These are phyloP conservation scores for Ogataea pignaliae DNA, from an alignment of 805 yeast genomes.

Conservation along the genomic window DNA sequence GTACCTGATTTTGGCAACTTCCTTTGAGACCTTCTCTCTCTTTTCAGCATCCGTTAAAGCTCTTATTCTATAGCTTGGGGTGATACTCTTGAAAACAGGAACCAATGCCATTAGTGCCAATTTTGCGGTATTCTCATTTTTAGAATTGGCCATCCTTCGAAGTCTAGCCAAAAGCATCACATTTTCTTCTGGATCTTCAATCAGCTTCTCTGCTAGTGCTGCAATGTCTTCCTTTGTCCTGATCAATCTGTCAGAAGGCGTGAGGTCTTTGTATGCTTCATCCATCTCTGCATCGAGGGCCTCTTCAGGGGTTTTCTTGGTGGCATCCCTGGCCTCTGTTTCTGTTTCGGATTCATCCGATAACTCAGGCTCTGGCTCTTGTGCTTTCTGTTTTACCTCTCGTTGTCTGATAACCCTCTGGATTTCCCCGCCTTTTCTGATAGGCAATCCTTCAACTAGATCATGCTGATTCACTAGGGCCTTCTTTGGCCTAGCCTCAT, in stretches of 20 bases:
- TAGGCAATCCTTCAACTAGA: constrained; percentile 70
- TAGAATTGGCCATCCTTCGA: constrained; percentile 64
- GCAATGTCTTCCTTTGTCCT: constrained; percentile 82
- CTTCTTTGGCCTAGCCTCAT: constrained; percentile 30
- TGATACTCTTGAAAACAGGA: constrained; percentile 77
- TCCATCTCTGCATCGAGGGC: constrained; percentile 27
- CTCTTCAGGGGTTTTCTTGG: constrained; percentile 5
- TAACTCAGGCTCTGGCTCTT: constrained; percentile 12
- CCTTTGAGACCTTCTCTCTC: constrained; percentile 77
- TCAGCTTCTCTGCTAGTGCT: constrained; percentile 65
- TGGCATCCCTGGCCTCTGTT: constrained; percentile 9
- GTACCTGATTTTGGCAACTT: constrained; percentile 68
- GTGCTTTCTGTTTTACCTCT: constrained; percentile 14
- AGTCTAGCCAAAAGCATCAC: constrained; percentile 59
- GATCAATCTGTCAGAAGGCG: constrained; percentile 50
- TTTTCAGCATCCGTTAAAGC: constrained; percentile 78
- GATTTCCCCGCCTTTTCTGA: constrained; percentile 71
- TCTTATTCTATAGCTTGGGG: constrained; percentile 85
- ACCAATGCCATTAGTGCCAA: constrained; percentile 74
- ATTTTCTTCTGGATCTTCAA: constrained; percentile 89
- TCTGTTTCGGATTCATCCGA: constrained; percentile 10
- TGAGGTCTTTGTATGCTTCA: constrained; percentile 39
- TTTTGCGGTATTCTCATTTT: constrained; percentile 60
- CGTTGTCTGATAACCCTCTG: constrained; percentile 52
- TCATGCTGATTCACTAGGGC: constrained; percentile 25